Evolutionary conservation across 2,329 filamentous ascomycete species (phyloP).

Genomic region (Daldinia eschscholtzii): DNA sequence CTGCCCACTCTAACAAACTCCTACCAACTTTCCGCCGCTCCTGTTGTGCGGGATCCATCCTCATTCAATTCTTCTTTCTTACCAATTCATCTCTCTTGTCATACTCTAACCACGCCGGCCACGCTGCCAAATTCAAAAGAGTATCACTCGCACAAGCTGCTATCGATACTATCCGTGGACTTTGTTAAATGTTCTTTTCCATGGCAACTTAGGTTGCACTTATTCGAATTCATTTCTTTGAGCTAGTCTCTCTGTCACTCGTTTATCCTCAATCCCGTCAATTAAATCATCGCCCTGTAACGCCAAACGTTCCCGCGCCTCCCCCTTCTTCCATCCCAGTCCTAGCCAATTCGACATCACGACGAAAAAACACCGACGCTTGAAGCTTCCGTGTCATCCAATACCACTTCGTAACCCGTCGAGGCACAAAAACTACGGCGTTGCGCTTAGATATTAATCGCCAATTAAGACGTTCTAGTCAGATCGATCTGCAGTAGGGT

Average conservation of each 20-base stretch:
- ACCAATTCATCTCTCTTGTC: slow-evolving; percentile 24
- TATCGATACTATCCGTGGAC: slow-evolving; percentile 41
- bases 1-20: neutral
- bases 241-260: slow-evolving; percentile 65
- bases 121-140: slow-evolving; percentile 17
- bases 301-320: slow-evolving; percentile 10
- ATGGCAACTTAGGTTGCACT: slow-evolving; percentile 47
- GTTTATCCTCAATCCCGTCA: slow-evolving; percentile 51
- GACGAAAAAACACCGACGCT: slow-evolving; percentile 28
- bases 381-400: slow-evolving; percentile 12
- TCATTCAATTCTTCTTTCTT: slow-evolving; percentile 29
- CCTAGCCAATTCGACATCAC: slow-evolving; percentile 17
- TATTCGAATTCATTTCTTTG: slow-evolving; percentile 50
- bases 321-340: slow-evolving; percentile 29
- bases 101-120: slow-evolving; percentile 20
- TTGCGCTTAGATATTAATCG: slow-evolving; percentile 34
- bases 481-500: slow-evolving; percentile 44
- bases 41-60: slow-evolving; percentile 30
- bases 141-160: slow-evolving; percentile 38
- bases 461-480: slow-evolving; percentile 37
- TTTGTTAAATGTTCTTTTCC: slow-evolving; percentile 48
- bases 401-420: slow-evolving; percentile 17
- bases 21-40: slow-evolving; percentile 8
- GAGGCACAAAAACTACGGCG: neutral
- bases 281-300: slow-evolving; percentile 24